Conservation (phyloP, 805 yeast genomes). For the Candida vaughaniae region DNA sequence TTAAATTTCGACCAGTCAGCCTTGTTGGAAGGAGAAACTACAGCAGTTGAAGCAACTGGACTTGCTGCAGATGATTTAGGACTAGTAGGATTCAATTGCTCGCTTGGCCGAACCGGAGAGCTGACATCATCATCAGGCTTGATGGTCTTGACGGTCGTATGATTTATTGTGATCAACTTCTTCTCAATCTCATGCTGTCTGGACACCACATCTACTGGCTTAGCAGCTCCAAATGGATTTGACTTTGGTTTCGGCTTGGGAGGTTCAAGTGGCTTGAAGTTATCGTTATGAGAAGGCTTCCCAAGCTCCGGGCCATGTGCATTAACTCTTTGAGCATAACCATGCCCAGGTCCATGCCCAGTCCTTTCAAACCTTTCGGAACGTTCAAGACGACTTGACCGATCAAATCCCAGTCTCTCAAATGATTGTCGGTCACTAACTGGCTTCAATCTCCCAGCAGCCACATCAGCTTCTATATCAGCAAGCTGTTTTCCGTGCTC, state of each 20-base stretch:
- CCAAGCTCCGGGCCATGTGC: background rate
- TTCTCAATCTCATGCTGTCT: slow-evolving; percentile 62
- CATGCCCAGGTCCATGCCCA: slow-evolving; percentile 4
- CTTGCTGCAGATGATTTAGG: background rate
- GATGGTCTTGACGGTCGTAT: slow-evolving; percentile 29
- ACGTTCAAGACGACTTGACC: slow-evolving; percentile 1
- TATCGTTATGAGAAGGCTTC: background rate
- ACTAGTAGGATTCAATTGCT: background rate
- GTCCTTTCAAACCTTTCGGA: background rate
- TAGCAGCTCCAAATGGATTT: slow-evolving; percentile 83
- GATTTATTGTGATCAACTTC: slow-evolving; percentile 28
- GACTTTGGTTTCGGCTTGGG: slow-evolving; percentile 30
- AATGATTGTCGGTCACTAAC: slow-evolving; percentile 8
- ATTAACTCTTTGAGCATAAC: slow-evolving; percentile 1
- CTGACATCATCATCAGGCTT: slow-evolving; percentile 4
- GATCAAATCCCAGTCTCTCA: slow-evolving; percentile 2
- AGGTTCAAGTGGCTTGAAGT: slow-evolving; percentile 7
- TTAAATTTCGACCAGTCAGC: slow-evolving; percentile 1
- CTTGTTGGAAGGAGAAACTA: too few species aligned
- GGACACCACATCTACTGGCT: slow-evolving; percentile 76
- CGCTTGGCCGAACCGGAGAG: background rate
- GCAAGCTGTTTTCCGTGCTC: slow-evolving; percentile 30
- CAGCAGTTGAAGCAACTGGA: background rate
- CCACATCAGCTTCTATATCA: slow-evolving; percentile 30
- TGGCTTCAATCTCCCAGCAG: slow-evolving; percentile 18